Base-by-base conservation (phyloP, 1,284 basidiomycete species). In the Malassezia vespertilionis region DNA sequence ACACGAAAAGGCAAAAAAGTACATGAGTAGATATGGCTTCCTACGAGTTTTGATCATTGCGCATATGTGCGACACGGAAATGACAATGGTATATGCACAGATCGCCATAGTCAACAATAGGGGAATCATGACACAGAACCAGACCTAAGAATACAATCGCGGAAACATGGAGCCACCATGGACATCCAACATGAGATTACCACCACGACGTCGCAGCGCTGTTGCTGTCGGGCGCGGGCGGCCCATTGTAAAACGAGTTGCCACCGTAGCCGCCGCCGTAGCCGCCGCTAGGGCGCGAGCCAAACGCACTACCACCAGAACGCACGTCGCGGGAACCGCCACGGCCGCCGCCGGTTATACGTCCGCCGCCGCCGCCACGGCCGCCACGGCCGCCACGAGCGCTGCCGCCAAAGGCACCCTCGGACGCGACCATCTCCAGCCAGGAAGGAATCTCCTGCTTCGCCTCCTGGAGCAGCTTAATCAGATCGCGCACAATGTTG, bases 361-460 rank as follows among this genome's bases (percentile, higher is more conserved):
- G 63, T 32, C 63, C 61, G 40, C 60, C 57, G 43, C 76, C 73
- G 24, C 75, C 71, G 18, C 83, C 77, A 39, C 57, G 53, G 42
- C 76, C 73, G 27, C 76, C 71, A 18, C 83, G 77, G 28, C 82
- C 76, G 41, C 79, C 73, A 46, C 77, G 70, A 28, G 80, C 74
- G 33, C 73, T 68, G 37, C 80, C 76, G 23, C 60, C 58, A 66
- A 83, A 89, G 40, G 82, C 77, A 34, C 80, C 76, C 75, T 96
- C 90, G 48, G 82, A 79, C 4, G 83, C 82, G 44, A 93, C 82
- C 20, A 81, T 81, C 69, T 89, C 85, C 46, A 96, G 77, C 89
- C 90, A 97, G n/a, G 72, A 56, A 3, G 90, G 90, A 44, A 89
- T 82, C 53, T 93, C 89, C 73, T 97, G 93, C 74, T 97, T 91